A percentile compares a stretch with the other conserved stretches of the same genome.
phyloP scores from a whole-genome alignment of 2,329 filamentous ascomycete species.

The Apiospora pterosperma region DNA sequence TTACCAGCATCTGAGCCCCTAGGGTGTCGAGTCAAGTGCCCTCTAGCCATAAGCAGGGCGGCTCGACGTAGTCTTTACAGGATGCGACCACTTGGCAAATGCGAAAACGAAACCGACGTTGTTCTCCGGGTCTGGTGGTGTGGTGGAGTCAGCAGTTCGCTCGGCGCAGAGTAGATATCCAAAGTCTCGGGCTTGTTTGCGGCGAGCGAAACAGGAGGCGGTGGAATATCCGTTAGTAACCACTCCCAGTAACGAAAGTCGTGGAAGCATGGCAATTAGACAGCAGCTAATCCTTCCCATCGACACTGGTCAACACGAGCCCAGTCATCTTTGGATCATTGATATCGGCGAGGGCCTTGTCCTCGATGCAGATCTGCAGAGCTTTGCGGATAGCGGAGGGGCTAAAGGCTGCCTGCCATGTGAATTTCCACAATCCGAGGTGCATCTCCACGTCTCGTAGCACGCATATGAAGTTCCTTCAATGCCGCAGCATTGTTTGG shows the following conservation, averaged over 20 bases:
- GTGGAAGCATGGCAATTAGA: background rate
- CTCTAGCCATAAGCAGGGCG: conserved; percentile 20
- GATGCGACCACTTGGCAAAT: conserved; percentile 24
- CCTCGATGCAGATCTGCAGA: conserved; percentile 11
- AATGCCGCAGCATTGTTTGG: background rate
- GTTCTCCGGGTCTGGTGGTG: background rate
- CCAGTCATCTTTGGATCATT: conserved; percentile 17
- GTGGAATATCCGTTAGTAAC: no score
- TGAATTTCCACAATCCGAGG: conserved; percentile 23
- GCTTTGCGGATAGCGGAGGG: conserved; percentile 11
- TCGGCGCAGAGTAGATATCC: background rate
- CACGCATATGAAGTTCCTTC: background rate
- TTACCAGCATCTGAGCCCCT: conserved; percentile 13
- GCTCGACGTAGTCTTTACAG: conserved; percentile 17
- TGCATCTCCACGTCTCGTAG: conserved; percentile 12
- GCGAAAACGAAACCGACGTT: conserved; percentile 9
- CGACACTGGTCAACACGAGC: conserved; percentile 15
- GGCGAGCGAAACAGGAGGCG: no score
- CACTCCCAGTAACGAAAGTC: no score
- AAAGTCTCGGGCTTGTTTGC: background rate
- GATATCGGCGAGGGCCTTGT: conserved; percentile 21
- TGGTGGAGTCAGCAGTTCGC: background rate
- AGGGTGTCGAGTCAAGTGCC: conserved; percentile 17
- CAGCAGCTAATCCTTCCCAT: background rate
- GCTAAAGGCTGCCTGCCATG: conserved; percentile 19